Base-by-base conservation (phyloP, 495 filamentous ascomycete genomes). In the Cercophora sp. region DNA sequence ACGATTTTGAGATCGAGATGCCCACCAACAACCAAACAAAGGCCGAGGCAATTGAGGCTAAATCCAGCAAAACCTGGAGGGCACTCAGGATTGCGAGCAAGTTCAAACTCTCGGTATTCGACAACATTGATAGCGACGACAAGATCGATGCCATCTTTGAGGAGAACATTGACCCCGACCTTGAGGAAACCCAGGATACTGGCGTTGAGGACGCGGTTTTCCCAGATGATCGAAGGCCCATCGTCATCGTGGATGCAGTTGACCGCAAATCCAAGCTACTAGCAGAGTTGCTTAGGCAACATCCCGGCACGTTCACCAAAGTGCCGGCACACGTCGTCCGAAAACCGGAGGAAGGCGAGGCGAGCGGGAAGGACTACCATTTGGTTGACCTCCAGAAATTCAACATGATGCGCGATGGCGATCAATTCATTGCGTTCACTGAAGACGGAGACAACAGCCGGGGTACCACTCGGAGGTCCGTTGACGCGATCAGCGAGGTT, bases 1-100 rank as follows among this genome's bases (percentile, higher is more conserved):
- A 85, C 55, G 84, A 94, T 16, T 79, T 94, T 55, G 89, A 95
- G 58, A 81, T 96, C 26, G 88, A 94, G 22, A 87, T 88, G 72
- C 85, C 87, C 6, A 79, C 75, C 46, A 80, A 76, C 39, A 82
- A 85, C 19, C 84, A 87, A 51, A 82, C 89, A 51, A 88, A 84
- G 63, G 79, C 84, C 8, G 66, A 64, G 31, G 79, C 87, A 15
- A 63, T 80, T 22, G 84, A 85, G 42, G 70, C 80, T 3, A 94
- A 90, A 65, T 78, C 81, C 19, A 95, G 88, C 74, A 91, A 94
- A 69, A 85, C 81, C 25, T 98, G 93, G 93, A 80, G 89, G 54
- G 84, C 86, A 16, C 71, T 97, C 39, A 82, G 93, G 31, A 79
- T 96, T 48, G 86, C 89, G 3, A 80, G 83, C 34, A 84, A 77